phyloP scores from a whole-genome alignment of 257 asterid species.

The Petunia axillaris region DNA sequence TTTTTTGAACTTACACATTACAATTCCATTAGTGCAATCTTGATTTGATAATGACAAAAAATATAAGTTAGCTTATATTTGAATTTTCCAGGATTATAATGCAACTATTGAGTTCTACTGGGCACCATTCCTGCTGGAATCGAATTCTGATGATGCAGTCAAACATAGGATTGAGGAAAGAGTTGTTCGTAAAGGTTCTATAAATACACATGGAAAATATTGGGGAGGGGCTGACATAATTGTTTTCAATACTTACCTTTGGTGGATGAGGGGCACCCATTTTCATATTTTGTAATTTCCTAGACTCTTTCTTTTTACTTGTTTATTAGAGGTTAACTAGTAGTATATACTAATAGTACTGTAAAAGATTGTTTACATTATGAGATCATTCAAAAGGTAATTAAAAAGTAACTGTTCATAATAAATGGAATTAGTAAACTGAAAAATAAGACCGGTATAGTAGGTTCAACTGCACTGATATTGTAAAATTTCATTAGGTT shows the following conservation, averaged over 20 bases:
- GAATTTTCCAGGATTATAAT: constrained; percentile 59
- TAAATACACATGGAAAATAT: constrained; percentile 60
- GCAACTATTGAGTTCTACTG: constrained; percentile 76
- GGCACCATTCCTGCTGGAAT: constrained; percentile 83
- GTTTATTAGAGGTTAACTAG: neutral
- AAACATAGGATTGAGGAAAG: constrained; percentile 53
- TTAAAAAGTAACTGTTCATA: no score
- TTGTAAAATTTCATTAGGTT: no score
- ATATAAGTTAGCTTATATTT: neutral
- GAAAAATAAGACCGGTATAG: no score
- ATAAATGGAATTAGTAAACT: no score
- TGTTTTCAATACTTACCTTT: constrained; percentile 77
- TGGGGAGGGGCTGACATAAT: constrained; percentile 78
- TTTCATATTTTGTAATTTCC: constrained; percentile 53
- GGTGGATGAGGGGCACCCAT: constrained; percentile 70
- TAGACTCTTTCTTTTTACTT: neutral
- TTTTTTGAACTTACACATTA: neutral
- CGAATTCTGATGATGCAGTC: constrained; percentile 71
- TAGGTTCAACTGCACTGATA: no score
- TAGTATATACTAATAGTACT: no score
- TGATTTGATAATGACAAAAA: neutral
- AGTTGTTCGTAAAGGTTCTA: constrained; percentile 59
- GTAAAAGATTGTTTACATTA: neutral
- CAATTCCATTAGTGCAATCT: neutral
- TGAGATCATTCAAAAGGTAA: neutral